Evolutionary conservation across 176 grass and related monocot genomes (phyloP), one percentile per base, ranked within the genome.

Genomic region (Carex myosuroides): DNA sequence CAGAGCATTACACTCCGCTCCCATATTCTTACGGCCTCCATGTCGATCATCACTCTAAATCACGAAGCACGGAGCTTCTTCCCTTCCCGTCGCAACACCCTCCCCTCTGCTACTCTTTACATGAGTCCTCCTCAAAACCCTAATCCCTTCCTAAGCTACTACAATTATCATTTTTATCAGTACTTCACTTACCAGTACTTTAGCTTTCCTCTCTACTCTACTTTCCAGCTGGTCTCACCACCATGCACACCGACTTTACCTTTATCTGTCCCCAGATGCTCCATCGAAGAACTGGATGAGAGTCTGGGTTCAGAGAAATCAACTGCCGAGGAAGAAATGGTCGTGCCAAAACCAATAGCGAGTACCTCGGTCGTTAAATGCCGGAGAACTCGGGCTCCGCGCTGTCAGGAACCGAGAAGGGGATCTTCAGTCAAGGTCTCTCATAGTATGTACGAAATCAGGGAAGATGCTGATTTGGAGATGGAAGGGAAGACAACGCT

Each of bases 401-500:
- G 62, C 13, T 29, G 32, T 14, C 21, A 44, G 1, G 41, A 16
- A 6, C 8, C 1, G 17, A 66, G 16, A 24, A 2, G 44, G n/a
- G 26, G 12, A 4, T 8, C 6, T 3, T 24, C 11, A 4, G 39
- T 63, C 0, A 64, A 48, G 1, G 55, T 66, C 29, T 14, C 59
- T 0, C 79, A 63, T 4, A 3, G 17, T 0, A 5, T 64, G 8
- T 82, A 60, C 22, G 85, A 83, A 35, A 73, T 87, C 24, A 65
- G 39, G 0, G 16, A 26, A 1, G 74, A 54, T 2, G 33, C 26
- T 3, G 22, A 75, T n/a, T 44, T 18, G 5, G n/a, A 14, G 0
- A 33, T 30, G 1, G 41, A 10, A 9, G 48, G 56, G 3, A 77
- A 48, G 4, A 94, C 94, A 0, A 87, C 83, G 0, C 35, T 97